Percentiles rank a stretch among this genome's conserved stretches.
phyloP scores from a whole-genome alignment of 805 yeast genomes.

The Suhomyces sp. region DNA sequence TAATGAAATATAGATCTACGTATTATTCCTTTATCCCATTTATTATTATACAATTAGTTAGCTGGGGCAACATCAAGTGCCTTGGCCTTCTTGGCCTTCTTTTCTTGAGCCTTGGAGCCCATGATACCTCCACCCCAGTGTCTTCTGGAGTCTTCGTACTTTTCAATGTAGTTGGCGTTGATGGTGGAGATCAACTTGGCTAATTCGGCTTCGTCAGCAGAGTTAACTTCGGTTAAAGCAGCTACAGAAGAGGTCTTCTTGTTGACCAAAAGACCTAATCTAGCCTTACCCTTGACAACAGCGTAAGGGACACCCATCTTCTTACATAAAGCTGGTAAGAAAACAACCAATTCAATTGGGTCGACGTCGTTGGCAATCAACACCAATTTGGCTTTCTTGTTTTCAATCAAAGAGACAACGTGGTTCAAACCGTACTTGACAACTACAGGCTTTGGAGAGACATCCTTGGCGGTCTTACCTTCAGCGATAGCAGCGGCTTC shows the following conservation, averaged over 20 bases:
- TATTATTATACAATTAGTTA: slow-evolving; percentile 4
- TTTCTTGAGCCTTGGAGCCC: slow-evolving; percentile 91
- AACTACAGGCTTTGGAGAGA: slow-evolving; percentile 92
- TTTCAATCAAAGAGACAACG: slow-evolving; percentile 94
- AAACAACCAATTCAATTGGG: slow-evolving; percentile 96
- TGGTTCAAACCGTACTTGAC: slow-evolving; percentile 99
- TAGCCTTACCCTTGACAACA: slow-evolving; percentile 44
- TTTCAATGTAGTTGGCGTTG: slow-evolving; percentile 88
- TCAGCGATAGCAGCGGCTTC: slow-evolving; percentile 99
- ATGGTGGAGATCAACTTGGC: slow-evolving; percentile 90
- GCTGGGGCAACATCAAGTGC: slow-evolving; percentile 34
- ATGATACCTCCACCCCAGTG: slow-evolving; percentile 99
- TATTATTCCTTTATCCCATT: background rate
- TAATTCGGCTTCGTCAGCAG: slow-evolving; percentile 93
- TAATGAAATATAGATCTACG: background rate
- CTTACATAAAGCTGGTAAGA: slow-evolving; percentile 98
- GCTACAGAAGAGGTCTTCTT: slow-evolving; percentile 96
- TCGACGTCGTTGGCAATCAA: slow-evolving; percentile 98
- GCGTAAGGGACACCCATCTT: slow-evolving; percentile 94
- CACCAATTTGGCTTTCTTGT: slow-evolving; percentile 97
- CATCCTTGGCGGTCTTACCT: slow-evolving; percentile 96
- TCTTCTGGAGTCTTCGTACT: slow-evolving; percentile 93
- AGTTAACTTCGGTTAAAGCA: slow-evolving; percentile 90
- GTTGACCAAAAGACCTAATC: slow-evolving; percentile 68
- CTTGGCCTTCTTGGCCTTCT: slow-evolving; percentile 72